phyloP scores from a whole-genome alignment of 2,329 filamentous ascomycete genomes.

The Amphichorda felina region DNA sequence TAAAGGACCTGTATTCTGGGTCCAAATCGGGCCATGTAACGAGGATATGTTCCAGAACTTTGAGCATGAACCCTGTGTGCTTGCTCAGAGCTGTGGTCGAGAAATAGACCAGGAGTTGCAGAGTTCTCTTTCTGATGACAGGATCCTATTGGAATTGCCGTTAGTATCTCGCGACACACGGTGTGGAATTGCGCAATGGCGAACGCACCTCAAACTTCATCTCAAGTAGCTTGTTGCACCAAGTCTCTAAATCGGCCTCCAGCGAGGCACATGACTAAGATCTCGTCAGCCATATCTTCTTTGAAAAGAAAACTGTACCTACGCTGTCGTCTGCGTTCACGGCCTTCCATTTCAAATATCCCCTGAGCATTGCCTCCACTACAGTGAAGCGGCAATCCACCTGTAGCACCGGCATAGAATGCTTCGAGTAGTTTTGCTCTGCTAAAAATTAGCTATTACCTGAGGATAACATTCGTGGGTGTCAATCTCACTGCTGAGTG shows the following conservation, averaged over 20 bases:
- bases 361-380: conserved; percentile 79
- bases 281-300: background rate
- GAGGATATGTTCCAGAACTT: conserved; percentile 82
- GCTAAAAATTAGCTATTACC: background rate
- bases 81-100: conserved; percentile 71
- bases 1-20: conserved; percentile 60
- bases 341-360: conserved; percentile 68
- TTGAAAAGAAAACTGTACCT: background rate
- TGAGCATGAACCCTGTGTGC: conserved; percentile 71
- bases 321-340: conserved; percentile 13
- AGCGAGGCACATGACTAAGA: conserved; percentile 30
- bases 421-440: conserved; percentile 46
- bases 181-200: too few species aligned
- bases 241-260: conserved; percentile 54
- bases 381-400: conserved; percentile 86
- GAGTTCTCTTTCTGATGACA: conserved; percentile 66
- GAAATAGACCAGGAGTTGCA: conserved; percentile 75
- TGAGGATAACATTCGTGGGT: background rate
- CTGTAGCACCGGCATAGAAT: conserved; percentile 59
- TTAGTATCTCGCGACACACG: conserved; percentile 7
- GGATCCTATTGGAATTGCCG: conserved; percentile 48
- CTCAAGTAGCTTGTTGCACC: conserved; percentile 60
- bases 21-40: conserved; percentile 68
- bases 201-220: conserved; percentile 53
- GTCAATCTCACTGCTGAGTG: conserved; percentile 47